Base-by-base conservation (phyloP, 768 basidiomycete genomes). In the Amanita pallidorosea region DNA sequence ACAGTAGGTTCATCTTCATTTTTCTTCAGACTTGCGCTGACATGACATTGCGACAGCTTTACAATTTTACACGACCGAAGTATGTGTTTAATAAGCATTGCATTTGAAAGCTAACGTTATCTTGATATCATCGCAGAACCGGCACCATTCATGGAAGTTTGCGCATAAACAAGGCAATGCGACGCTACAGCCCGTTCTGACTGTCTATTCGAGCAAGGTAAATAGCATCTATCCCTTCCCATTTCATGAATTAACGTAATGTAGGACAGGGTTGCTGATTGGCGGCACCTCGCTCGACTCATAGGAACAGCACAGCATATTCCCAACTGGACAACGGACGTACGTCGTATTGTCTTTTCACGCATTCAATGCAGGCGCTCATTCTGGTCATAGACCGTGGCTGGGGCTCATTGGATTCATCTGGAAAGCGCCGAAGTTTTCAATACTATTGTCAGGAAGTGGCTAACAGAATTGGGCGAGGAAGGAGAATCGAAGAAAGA, bases 341-440 rank as follows among this genome's bases (percentile, higher is more conserved):
- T 76, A 49, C 38, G 31, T 41, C 6, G 4, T 15, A 9, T 6
- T 15, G 37, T 17, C 5, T 33, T 42, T 45, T 42, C 34, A 22
- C 37, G 45, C 22, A 45, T 27, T n/a, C n/a, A n/a, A n/a, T 38
- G 22, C 11, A 29, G 29, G 29, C 52, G n/a, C 25, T 23, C 15
- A 48, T 35, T 33, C 22, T 17, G 17, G 11, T 33, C 6, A 20
- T 49, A 81, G 80, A 64, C 68, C 2, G 64, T 84, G 50, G 59
- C 65, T 6, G 77, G 77, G 0, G 74, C 79, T 4, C 85, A 87
- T 60, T 86, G 85, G 83, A 67, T 74, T 7, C 85, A 85, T 34
- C 65, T 86, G 17, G 85, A 87, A 60, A 61, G 71, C 53, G 77
- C 83, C 0, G 49, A 63, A 1, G 63, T 65, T 38, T 75, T 81